Percentiles rank a stretch among this genome's conserved stretches.
Conservation (phyloP, 495 filamentous ascomycete species). For the Hyaloscypha bicolor region DNA sequence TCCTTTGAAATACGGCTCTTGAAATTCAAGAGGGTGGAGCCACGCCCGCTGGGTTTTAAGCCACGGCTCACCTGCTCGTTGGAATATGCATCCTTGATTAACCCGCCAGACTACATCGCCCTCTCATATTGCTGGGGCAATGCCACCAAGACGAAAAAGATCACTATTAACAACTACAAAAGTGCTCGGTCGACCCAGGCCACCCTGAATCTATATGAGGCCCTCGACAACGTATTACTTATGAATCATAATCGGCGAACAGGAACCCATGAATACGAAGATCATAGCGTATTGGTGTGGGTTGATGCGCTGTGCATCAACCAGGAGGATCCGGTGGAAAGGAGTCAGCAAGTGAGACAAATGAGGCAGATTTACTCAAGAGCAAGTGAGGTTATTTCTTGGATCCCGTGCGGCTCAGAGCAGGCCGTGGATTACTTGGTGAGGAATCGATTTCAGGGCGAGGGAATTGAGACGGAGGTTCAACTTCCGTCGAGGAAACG, state of each 20-base stretch:
- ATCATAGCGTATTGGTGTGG: background rate
- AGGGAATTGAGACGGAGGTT: background rate
- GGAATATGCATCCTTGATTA: background rate
- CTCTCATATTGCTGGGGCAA: background rate
- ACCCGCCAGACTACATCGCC: background rate
- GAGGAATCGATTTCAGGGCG: background rate
- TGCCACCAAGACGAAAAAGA: background rate
- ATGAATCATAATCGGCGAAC: background rate
- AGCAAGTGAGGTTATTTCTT: constrained; percentile 1
- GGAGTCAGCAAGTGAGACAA: background rate
- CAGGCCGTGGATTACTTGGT: background rate
- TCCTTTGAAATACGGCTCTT: background rate
- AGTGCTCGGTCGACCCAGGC: too few species aligned
- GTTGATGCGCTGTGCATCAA: background rate
- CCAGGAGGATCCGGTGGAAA: background rate
- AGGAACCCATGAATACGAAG: background rate
- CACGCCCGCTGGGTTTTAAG: too few species aligned
- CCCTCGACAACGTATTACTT: background rate
- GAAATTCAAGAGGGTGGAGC: background rate
- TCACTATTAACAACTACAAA: background rate
- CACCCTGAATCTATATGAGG: background rate
- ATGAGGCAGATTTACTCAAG: constrained; percentile 1
- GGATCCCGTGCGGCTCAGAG: background rate
- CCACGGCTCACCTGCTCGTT: background rate
- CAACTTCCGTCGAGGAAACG: too few species aligned